Conservation (phyloP, 164 flowering plant genomes). For the Tetrastigma voinierianum region DNA sequence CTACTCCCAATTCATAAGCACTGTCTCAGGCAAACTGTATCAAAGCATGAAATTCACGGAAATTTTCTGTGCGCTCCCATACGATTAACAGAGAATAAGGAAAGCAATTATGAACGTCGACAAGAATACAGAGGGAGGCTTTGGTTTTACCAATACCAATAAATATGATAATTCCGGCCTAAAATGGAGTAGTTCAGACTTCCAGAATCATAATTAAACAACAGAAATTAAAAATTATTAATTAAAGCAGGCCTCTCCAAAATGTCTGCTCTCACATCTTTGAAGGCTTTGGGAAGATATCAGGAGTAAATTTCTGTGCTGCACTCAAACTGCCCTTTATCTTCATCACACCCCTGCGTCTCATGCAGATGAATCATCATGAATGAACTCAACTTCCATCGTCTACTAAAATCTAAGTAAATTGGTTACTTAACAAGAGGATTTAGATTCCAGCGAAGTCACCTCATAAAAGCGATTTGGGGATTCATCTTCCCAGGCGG, state of each 20-base stretch:
- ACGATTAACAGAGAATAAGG: too few relatives aligned
- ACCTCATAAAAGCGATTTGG: slow-evolving; percentile 97
- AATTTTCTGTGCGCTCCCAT: too few relatives aligned
- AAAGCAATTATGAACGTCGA: too few relatives aligned
- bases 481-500: slow-evolving; percentile 93
- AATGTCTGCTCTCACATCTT: slow-evolving; percentile 65
- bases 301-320: slow-evolving; percentile 96
- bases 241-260: background rate
- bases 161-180: slow-evolving; percentile 1
- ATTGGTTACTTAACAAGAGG: background rate
- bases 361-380: background rate
- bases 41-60: too few relatives aligned
- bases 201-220: background rate
- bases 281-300: slow-evolving; percentile 94
- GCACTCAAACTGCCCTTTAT: slow-evolving; percentile 93
- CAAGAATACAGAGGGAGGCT: background rate
- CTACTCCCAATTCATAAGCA: too few relatives aligned
- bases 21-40: too few relatives aligned
- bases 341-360: slow-evolving; percentile 85
- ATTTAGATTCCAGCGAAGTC: too few relatives aligned
- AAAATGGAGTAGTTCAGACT: background rate
- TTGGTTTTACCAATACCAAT: background rate
- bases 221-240: background rate
- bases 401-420: background rate
- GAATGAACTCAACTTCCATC: background rate